Conservation (phyloP, 805 yeast species). For the Schwanniomyces pseudopolymorphus region DNA sequence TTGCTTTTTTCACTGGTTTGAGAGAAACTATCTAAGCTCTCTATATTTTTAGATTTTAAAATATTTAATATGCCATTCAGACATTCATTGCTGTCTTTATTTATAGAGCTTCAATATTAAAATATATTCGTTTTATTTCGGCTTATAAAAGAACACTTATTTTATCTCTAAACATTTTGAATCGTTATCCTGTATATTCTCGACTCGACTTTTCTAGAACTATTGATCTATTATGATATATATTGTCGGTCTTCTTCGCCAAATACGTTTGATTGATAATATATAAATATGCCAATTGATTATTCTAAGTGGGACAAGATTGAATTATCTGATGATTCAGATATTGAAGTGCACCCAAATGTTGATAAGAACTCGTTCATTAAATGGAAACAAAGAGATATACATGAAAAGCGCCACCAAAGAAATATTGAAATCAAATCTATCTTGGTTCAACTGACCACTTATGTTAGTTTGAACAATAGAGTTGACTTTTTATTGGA, state of each 20-base stretch:
- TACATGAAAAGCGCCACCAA: conserved; percentile 87
- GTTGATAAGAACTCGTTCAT: conserved; percentile 93
- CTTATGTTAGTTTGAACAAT: conserved; percentile 72
- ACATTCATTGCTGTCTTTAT: too few species aligned
- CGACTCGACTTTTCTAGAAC: background rate
- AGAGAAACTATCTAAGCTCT: conserved; percentile 22
- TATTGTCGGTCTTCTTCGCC: background rate
- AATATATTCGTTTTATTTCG: too few species aligned
- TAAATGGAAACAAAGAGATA: conserved; percentile 95
- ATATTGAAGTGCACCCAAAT: conserved; percentile 95
- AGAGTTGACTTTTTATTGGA: conserved; percentile 67
- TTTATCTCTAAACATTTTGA: background rate
- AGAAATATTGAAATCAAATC: conserved; percentile 76
- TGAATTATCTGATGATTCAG: conserved; percentile 95
- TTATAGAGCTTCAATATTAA: background rate
- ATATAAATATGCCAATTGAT: conserved; percentile 69
- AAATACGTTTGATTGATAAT: background rate
- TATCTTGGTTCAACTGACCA: conserved; percentile 71
- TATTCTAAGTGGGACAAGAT: conserved; percentile 98
- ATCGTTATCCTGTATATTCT: background rate
- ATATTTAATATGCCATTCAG: too few species aligned
- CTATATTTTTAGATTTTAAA: too few species aligned
- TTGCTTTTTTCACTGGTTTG: conserved; percentile 61
- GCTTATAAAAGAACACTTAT: too few species aligned
- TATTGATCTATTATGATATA: background rate